A percentile compares a stretch with the other conserved stretches of the same genome.
phyloP scores from a whole-genome alignment of 2,329 filamentous ascomycete genomes.

The Alternaria rosae region DNA sequence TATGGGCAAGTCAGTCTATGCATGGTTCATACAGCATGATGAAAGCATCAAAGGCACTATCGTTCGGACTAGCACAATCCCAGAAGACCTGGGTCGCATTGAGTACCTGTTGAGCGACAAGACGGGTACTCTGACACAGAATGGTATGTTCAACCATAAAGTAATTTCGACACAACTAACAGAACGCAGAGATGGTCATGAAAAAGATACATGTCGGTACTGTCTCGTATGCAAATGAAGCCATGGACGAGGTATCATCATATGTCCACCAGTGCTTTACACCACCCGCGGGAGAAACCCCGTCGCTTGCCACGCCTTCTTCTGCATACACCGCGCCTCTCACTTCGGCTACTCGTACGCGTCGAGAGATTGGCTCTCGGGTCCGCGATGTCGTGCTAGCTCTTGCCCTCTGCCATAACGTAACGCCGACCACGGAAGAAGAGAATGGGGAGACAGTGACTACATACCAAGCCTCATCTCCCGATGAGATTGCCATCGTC shows the following conservation, averaged over 20 bases:
- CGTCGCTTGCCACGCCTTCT: slow-evolving; percentile 74
- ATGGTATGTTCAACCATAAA: slow-evolving; percentile 59
- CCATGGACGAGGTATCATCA: slow-evolving; percentile 93
- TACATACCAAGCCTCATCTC: slow-evolving; percentile 94
- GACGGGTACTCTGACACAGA: slow-evolving; percentile 96
- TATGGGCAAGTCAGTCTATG: slow-evolving; percentile 96
- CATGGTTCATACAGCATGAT: slow-evolving; percentile 92
- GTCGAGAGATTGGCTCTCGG: slow-evolving; percentile 90
- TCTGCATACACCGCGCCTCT: slow-evolving; percentile 70
- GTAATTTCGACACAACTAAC: slow-evolving; percentile 24
- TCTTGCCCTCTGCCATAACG: slow-evolving; percentile 93
- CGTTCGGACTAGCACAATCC: slow-evolving; percentile 95
- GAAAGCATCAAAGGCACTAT: slow-evolving; percentile 89
- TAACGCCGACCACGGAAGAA: slow-evolving; percentile 89
- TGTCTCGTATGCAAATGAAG: slow-evolving; percentile 96
- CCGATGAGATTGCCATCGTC: slow-evolving; percentile 97
- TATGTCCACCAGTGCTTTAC: slow-evolving; percentile 88
- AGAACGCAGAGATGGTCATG: slow-evolving; percentile 82
- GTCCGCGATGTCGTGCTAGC: slow-evolving; percentile 93
- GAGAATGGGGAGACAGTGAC: slow-evolving; percentile 78
- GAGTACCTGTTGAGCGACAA: slow-evolving; percentile 98
- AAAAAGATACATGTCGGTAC: slow-evolving; percentile 99
- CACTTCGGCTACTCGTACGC: slow-evolving; percentile 76
- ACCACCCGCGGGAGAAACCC: slow-evolving; percentile 40
- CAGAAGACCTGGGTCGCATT: slow-evolving; percentile 92